Base-by-base conservation (phyloP, 2,329 filamentous ascomycete species). In the Plectosphaerella plurivora region DNA sequence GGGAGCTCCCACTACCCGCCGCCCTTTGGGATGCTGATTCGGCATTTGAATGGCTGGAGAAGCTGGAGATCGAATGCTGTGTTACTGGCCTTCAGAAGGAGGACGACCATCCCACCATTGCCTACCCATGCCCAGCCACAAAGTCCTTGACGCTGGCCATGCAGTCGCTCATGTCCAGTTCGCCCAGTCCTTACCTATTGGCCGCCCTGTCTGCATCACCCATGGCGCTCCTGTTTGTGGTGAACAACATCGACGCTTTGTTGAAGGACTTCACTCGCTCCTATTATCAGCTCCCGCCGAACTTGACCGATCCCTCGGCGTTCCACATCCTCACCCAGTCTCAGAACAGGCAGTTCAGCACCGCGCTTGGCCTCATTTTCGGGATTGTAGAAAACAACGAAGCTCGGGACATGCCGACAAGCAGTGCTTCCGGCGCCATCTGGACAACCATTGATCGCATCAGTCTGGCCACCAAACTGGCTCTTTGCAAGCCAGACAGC, bases 281-380 rank as follows among this genome's bases (percentile, higher is more conserved):
- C 47, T 67, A 66, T 52, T 68, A 68, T 41, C 66, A 68, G 45
- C 54, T 68, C 22, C 66, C 65, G 1, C 65, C 66, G 2, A 62
- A 55, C 15, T 51, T 60, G 3, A 55, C 63, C 1, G 65, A 68
- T 51, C 66, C 66, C 1, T 63, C 61, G 2, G 59, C 66, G 0
- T 68, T 66, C 42, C 65, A 68, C 41, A 66, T 67, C 16, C 57
- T 68, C 25, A 67, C 65, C 5, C 65, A 68, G 48, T 53, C 53
- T 2, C 66, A 68, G 47, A 67, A 64, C 39, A 58, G 62, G 49
- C 60, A 62, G 39, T 49, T 68, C 1, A 56, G 58, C 16, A 60
- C 61, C 0, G 65, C 63, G 1, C 51, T 67, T 45, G 49, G 53
- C 12, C 50, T 60, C 7, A 60, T 66, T 14, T 50, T 52, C 2